A percentile compares a stretch with the other conserved stretches of the same genome.
Conservation (phyloP, 345 rosid genomes). For the Isatis tinctoria region DNA sequence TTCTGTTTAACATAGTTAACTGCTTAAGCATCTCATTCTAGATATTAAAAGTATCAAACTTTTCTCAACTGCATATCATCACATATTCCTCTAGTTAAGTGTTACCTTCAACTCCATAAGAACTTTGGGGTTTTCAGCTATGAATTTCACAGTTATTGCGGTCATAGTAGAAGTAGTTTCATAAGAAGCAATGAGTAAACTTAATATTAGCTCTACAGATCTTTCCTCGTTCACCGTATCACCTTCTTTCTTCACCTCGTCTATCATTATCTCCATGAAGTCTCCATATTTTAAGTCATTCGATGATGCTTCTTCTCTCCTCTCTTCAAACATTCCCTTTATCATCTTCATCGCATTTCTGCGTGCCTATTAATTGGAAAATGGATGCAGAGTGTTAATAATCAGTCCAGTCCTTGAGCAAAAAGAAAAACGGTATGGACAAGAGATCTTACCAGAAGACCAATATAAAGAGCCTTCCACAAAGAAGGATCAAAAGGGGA, state of each 20-base stretch:
- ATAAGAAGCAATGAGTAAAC: constrained; percentile 31
- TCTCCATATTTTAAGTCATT: constrained; percentile 6
- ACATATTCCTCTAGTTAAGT: not conserved
- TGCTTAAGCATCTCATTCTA: not conserved
- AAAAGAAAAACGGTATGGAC: not conserved
- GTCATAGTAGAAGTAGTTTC: constrained; percentile 37
- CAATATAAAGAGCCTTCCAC: constrained; percentile 36
- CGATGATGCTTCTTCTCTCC: constrained; percentile 15
- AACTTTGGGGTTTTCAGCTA: constrained; percentile 32
- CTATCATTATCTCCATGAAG: constrained; percentile 33
- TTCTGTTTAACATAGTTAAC: constrained; percentile 25
- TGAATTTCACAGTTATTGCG: constrained; percentile 26
- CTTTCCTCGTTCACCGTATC: constrained; percentile 17
- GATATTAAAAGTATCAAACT: not conserved
- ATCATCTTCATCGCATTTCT: constrained; percentile 22
- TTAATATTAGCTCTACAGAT: constrained; percentile 24
- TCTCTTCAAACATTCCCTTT: constrained; percentile 20
- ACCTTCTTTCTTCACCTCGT: constrained; percentile 27
- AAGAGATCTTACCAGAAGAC: constrained; percentile 27
- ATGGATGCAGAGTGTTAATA: not conserved
- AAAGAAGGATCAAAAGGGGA: constrained; percentile 34
- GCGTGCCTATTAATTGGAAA: constrained; percentile 20
- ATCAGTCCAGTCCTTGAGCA: not conserved
- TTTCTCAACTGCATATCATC: not conserved
- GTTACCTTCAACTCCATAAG: constrained; percentile 23